Base-by-base conservation (phyloP, 345 rosid species). In the Excoecaria cochinchinensis region DNA sequence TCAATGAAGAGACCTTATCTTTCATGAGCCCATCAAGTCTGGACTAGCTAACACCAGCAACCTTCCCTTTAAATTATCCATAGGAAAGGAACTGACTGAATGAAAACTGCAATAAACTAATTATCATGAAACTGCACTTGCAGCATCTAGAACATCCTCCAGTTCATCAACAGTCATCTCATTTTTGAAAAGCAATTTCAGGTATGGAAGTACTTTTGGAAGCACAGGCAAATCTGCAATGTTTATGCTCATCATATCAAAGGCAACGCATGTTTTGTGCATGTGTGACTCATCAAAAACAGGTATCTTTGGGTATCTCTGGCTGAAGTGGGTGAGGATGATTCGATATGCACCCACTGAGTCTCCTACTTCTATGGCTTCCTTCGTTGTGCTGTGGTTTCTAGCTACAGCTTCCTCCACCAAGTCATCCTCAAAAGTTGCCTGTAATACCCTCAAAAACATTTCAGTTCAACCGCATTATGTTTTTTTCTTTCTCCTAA, bases 371-470 rank as follows among this genome's bases (percentile, higher is more conserved):
- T 89, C 94, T 22, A 95, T 86, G 21, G 99, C 97, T 88, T 95
- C 99, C 84, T 87, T 86, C 3, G 97, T 92, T 8, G 99, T 95
- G 91, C 99, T 92, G 86, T 95, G 99, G 89, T 92, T 95, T 76
- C 80, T 90, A 0, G 93, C 94, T 42, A 92, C 74, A 17, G 99
- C 99, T 79, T 95, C 97, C 15, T 95, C 98, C 82, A 84, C 81
- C 94, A 95, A 79, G 5, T 83, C 90, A 73, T 92, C 99, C 85
- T 95, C 99, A 75, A 95, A 95, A 4, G 99, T 95, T 0, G 99
- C 98, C 98, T 94, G 88, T 76, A 73, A 66, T 1, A 71, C 4
- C 21, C 52, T 25, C n/a, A n/a, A 60, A n/a, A 81, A 14, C 60
- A 13, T 16, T 11, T 5, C 14, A 19, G 31, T 52, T 75, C 71